A percentile compares a stretch with the other conserved stretches of the same genome.
Evolutionary conservation across 1,284 basidiomycete genomes (phyloP).

Genomic region (Cutaneotrichosporon cyanovorans): DNA sequence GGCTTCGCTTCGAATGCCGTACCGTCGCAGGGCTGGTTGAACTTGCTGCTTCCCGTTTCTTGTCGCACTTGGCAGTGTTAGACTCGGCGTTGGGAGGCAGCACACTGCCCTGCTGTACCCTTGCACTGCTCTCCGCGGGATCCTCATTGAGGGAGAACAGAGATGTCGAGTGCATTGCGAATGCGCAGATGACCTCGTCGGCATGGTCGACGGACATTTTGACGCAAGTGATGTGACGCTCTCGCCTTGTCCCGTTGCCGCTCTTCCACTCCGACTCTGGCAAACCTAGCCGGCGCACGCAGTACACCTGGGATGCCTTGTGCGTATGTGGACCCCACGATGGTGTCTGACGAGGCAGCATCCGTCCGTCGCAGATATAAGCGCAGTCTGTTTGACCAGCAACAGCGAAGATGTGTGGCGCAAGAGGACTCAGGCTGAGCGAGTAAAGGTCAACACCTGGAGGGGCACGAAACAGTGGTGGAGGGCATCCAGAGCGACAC

Average conservation of each 20-base stretch:
- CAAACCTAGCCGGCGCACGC: slow-evolving; percentile 76
- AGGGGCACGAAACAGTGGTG: slow-evolving; percentile 39
- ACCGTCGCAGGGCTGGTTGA: too few relatives aligned
- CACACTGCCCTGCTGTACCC: not conserved
- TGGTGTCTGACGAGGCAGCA: slow-evolving; percentile 57
- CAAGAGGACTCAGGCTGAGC: slow-evolving; percentile 45
- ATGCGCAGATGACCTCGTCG: slow-evolving; percentile 60
- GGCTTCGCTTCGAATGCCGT: too few relatives aligned
- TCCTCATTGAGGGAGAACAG: slow-evolving; percentile 70
- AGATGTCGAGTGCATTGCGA: slow-evolving; percentile 68
- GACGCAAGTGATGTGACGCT: slow-evolving; percentile 66
- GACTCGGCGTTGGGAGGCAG: slow-evolving; percentile 6
- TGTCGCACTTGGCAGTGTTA: not conserved
- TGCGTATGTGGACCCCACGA: slow-evolving; percentile 62
- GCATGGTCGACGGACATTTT: slow-evolving; percentile 67
- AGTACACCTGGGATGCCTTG: slow-evolving; percentile 52
- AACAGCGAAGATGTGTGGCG: slow-evolving; percentile 50
- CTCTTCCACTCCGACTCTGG: slow-evolving; percentile 37
- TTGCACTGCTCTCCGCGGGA: slow-evolving; percentile 21
- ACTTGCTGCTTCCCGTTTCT: not conserved
- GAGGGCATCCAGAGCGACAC: slow-evolving; percentile 39
- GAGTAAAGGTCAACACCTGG: slow-evolving; percentile 46
- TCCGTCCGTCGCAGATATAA: slow-evolving; percentile 80
- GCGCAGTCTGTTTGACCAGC: slow-evolving; percentile 54
- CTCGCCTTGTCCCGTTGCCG: slow-evolving; percentile 23